Percentiles rank a stretch among this genome's conserved stretches.
phyloP scores from a whole-genome alignment of 352 stramenopile genomes.

The Achlya hypogyna region DNA sequence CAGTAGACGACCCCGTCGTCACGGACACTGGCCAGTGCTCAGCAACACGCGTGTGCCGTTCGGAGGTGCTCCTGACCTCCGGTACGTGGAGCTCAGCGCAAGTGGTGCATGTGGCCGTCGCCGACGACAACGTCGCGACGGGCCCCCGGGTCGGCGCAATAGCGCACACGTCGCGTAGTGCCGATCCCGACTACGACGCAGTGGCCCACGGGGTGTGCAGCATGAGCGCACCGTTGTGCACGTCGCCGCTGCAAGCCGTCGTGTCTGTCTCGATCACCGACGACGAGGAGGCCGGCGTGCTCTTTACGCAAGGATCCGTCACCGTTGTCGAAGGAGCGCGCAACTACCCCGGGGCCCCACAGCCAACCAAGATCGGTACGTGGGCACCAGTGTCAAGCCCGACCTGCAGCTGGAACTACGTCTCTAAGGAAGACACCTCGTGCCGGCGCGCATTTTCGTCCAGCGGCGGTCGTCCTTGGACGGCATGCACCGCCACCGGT shows the following conservation, averaged over 20 bases:
- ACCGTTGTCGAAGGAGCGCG: constrained; percentile 43
- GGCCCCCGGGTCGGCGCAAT: constrained; percentile 41
- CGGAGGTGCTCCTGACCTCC: constrained; percentile 50
- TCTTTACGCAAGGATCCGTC: constrained; percentile 37
- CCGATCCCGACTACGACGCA: constrained; percentile 31
- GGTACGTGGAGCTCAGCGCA: constrained; percentile 37
- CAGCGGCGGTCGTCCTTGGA: neutral
- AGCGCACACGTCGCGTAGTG: constrained; percentile 35
- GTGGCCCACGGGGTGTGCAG: neutral
- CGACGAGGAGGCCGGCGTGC: constrained; percentile 53
- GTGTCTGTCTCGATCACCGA: constrained; percentile 34
- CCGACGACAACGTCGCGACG: constrained; percentile 46
- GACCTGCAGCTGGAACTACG: neutral
- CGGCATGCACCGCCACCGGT: neutral
- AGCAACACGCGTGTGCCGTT: constrained; percentile 35
- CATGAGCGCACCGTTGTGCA: neutral
- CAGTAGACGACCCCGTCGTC: constrained; percentile 20
- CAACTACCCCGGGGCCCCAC: constrained; percentile 33
- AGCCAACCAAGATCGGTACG: neutral
- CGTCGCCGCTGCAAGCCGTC: constrained; percentile 10
- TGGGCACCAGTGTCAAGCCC: neutral
- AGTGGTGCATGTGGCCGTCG: constrained; percentile 28
- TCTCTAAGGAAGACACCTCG: neutral
- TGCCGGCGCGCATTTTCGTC: neutral
- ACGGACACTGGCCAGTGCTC: constrained; percentile 28